phyloP scores from a whole-genome alignment of 2,329 filamentous ascomycete species.

The Chaetomium strumarium region DNA sequence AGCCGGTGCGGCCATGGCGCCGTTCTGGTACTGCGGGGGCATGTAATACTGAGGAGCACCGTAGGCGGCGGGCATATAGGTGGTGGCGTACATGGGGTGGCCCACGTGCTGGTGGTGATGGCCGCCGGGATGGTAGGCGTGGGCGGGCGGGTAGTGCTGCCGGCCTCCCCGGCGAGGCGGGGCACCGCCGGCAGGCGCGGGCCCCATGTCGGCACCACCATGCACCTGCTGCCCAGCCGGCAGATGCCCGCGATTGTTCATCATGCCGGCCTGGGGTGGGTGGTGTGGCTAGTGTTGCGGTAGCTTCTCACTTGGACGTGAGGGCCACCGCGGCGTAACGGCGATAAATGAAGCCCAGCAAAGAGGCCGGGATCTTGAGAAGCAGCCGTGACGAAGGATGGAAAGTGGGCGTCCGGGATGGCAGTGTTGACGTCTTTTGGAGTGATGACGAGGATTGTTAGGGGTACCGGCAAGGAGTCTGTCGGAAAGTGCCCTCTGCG shows the following conservation, averaged over 20 bases:
- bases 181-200: constrained; percentile 26
- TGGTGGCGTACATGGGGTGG: constrained; percentile 42
- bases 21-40: constrained; percentile 52
- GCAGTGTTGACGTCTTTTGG: constrained; percentile 1
- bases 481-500: not conserved
- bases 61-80: constrained; percentile 35
- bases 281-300: constrained; percentile 25
- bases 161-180: constrained; percentile 31
- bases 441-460: not conserved
- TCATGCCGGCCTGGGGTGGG: constrained; percentile 62
- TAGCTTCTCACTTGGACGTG: constrained; percentile 30
- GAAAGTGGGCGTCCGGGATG: constrained; percentile 6
- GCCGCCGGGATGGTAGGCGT: constrained; percentile 12
- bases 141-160: constrained; percentile 31
- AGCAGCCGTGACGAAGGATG: constrained; percentile 4
- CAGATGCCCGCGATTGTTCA: constrained; percentile 66
- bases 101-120: constrained; percentile 39
- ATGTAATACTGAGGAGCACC: constrained; percentile 33
- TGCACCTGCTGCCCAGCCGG: constrained; percentile 65
- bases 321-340: constrained; percentile 27
- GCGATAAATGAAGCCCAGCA: constrained; percentile 12
- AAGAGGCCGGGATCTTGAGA: constrained; percentile 8
- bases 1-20: constrained; percentile 36
- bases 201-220: constrained; percentile 32
- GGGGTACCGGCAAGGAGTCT: not conserved